These are phyloP conservation scores for Ogataea pilisensis DNA, from an alignment of 805 yeast species.

Conservation along the genomic window DNA sequence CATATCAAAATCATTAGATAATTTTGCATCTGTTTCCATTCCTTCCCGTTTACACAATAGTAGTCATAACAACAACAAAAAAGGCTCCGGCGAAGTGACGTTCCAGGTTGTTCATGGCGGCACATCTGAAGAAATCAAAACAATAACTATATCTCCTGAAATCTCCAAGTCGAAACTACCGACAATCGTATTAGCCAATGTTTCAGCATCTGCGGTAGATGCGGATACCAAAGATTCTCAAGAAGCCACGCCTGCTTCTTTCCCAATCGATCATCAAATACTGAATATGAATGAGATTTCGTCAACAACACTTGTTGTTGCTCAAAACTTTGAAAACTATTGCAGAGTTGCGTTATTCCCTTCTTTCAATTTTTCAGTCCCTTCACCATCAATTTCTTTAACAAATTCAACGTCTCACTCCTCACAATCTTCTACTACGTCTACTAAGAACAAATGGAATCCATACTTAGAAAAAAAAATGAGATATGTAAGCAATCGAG, in stretches of 20 bases:
- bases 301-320: conserved; percentile 33
- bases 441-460: conserved; percentile 13
- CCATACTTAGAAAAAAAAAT: conserved; percentile 25
- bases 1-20: conserved; percentile 19
- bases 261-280: conserved; percentile 30
- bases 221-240: background rate
- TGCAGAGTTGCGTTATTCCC: conserved; percentile 31
- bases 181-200: conserved; percentile 6
- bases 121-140: conserved; percentile 6
- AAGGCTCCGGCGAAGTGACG: conserved; percentile 1
- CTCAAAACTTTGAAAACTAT: conserved; percentile 37
- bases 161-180: conserved; percentile 19
- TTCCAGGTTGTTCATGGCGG: conserved; percentile 5
- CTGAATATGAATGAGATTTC: conserved; percentile 32
- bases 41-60: conserved; percentile 12
- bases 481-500: conserved; percentile 15
- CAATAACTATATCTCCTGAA: conserved; percentile 12
- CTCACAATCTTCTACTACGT: background rate
- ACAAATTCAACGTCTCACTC: conserved; percentile 2
- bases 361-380: conserved; percentile 6
- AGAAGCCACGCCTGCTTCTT: conserved; percentile 27
- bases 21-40: conserved; percentile 13
- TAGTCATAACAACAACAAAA: background rate
- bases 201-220: background rate
- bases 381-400: conserved; percentile 4